Evolutionary conservation across 2,329 filamentous ascomycete genomes (phyloP).

Genomic region (Aspergillus sp.): DNA sequence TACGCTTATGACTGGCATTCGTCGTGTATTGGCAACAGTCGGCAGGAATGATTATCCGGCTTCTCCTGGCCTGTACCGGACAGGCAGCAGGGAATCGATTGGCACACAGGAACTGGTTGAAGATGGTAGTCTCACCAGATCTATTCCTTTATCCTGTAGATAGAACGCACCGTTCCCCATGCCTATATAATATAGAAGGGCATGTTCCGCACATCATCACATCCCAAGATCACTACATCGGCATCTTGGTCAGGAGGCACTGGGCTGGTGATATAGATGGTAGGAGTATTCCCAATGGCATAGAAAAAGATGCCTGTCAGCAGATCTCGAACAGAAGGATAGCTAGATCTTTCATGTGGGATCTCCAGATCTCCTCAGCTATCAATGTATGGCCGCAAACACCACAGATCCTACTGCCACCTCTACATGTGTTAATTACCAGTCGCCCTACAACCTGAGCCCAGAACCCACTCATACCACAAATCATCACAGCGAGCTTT

Average conservation of each 20-base stretch:
- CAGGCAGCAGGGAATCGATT: not conserved
- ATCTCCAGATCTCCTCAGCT: too few species aligned
- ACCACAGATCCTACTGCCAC: too few species aligned
- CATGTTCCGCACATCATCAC: conserved; percentile 52
- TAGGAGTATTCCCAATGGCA: conserved; percentile 45
- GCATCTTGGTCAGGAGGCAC: conserved; percentile 47
- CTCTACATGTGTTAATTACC: too few species aligned
- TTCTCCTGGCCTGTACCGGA: not conserved
- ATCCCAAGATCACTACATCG: conserved; percentile 49
- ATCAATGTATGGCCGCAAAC: too few species aligned
- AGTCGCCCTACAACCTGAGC: too few species aligned
- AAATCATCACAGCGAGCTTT: too few species aligned
- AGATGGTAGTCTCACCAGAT: not conserved
- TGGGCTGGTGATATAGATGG: conserved; percentile 43
- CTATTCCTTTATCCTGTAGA: not conserved
- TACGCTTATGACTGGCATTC: too few species aligned
- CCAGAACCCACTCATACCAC: too few species aligned
- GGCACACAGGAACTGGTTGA: not conserved
- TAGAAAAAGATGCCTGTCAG: conserved; percentile 26
- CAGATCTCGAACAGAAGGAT: too few species aligned
- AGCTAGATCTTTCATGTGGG: too few species aligned
- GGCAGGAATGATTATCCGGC: not conserved
- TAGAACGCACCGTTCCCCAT: conserved; percentile 42
- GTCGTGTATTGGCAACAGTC: not conserved
- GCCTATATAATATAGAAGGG: conserved; percentile 49